Percentiles rank a stretch among this genome's conserved stretches.
phyloP scores from a whole-genome alignment of 2,329 filamentous ascomycete species.

The Acephala macrosclerotiorum region DNA sequence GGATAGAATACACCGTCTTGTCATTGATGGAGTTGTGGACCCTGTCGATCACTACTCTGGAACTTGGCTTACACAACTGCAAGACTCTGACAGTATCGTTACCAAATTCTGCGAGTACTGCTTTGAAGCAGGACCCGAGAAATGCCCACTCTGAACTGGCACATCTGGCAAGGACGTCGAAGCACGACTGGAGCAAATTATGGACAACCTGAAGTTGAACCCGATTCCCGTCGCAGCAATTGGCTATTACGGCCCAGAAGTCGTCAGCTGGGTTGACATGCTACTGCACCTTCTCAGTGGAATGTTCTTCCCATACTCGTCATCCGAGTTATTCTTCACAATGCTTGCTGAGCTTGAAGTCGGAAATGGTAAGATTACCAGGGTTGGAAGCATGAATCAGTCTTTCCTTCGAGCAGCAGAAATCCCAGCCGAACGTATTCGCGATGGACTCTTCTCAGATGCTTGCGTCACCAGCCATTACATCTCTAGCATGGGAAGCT shows the following conservation, averaged over 20 bases:
- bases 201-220: background rate
- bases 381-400: background rate
- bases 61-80: conserved; percentile 47
- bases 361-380: background rate
- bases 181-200: background rate
- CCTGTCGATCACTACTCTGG: conserved; percentile 43
- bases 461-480: background rate
- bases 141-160: conserved; percentile 3
- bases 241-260: background rate
- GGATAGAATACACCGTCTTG: conserved; percentile 49
- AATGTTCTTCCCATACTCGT: conserved; percentile 3
- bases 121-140: conserved; percentile 42
- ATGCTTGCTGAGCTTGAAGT: conserved; percentile 1
- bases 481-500: conserved; percentile 5
- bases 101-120: conserved; percentile 38
- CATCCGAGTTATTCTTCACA: background rate
- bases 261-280: background rate
- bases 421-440: background rate
- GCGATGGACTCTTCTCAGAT: background rate
- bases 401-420: background rate
- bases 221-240: background rate
- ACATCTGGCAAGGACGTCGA: background rate
- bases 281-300: background rate
- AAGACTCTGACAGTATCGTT: background rate
- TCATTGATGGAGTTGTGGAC: conserved; percentile 41